Evolutionary conservation across 257 asterid genomes (phyloP).

Genomic region (Nicotiana noctiflora): DNA sequence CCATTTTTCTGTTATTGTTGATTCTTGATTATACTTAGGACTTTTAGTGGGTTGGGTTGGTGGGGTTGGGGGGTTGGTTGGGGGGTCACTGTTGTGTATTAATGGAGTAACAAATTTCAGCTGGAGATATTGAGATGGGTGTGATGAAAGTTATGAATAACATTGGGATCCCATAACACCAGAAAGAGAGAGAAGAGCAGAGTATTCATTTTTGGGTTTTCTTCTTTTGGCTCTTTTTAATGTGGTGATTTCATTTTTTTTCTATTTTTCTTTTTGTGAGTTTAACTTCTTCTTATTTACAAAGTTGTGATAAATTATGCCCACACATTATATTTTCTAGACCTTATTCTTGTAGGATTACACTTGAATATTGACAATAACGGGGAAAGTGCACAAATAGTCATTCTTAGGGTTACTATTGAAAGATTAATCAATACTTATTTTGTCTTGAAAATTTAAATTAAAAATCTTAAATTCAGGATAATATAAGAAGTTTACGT

Average conservation of each 20-base stretch:
- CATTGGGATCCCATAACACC: slow-evolving; percentile 31
- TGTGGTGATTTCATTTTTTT: background rate
- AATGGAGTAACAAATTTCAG: slow-evolving; percentile 31
- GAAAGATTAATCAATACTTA: too few species aligned
- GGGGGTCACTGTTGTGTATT: slow-evolving; percentile 19
- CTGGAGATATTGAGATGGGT: slow-evolving; percentile 32
- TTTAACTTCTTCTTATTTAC: too few species aligned
- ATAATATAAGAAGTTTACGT: too few species aligned
- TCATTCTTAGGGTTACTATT: too few species aligned
- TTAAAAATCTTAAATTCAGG: too few species aligned
- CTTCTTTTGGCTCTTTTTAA: background rate
- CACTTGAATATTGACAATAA: too few species aligned
- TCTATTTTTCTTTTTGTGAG: background rate
- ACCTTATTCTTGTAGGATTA: too few species aligned
- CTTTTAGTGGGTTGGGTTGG: background rate
- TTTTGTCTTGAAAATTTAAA: too few species aligned
- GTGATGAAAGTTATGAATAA: slow-evolving; percentile 29
- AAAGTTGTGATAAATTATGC: too few species aligned
- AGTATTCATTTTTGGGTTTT: background rate
- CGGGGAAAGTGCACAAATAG: too few species aligned
- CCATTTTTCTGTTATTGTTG: slow-evolving; percentile 19
- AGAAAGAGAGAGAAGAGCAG: slow-evolving; percentile 4
- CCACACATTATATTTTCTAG: accelerated
- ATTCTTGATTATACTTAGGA: slow-evolving; percentile 17
- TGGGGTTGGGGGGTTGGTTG: background rate